These are phyloP conservation scores for Larix kaempferi DNA, from an alignment of 75 land plant species.

Conservation along the genomic window DNA sequence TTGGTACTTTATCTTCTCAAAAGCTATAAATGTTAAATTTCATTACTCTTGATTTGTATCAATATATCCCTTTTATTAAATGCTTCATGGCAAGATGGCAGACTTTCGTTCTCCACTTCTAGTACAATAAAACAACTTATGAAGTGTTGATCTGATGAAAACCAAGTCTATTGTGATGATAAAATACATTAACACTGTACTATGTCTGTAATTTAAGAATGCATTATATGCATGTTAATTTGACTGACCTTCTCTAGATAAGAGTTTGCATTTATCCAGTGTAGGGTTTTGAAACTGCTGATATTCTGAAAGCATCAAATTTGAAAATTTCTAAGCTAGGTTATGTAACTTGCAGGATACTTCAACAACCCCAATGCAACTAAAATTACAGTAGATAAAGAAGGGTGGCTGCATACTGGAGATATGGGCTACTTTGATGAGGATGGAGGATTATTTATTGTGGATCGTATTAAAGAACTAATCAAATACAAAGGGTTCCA, in stretches of 20 bases:
- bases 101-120: no score
- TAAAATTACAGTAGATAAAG: constrained; percentile 47
- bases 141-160: no score
- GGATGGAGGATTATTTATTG: constrained; percentile 32
- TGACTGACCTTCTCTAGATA: not conserved
- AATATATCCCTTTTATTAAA: no score
- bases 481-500: constrained; percentile 55
- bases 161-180: not conserved
- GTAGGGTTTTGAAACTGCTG: not conserved
- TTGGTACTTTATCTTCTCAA: no score
- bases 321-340: not conserved
- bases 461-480: constrained; percentile 48
- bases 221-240: not conserved
- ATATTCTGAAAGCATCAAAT: not conserved
- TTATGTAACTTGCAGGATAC: constrained; percentile 50
- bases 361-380: constrained; percentile 80
- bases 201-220: not conserved
- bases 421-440: constrained; percentile 43
- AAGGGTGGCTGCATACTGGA: constrained; percentile 65
- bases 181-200: not conserved
- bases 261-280: not conserved
- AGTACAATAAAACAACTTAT: no score
- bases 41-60: no score
- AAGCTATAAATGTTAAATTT: no score
- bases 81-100: no score